These are phyloP conservation scores for Collybiopsis luxurians DNA, from an alignment of 768 basidiomycete genomes.

Conservation along the genomic window DNA sequence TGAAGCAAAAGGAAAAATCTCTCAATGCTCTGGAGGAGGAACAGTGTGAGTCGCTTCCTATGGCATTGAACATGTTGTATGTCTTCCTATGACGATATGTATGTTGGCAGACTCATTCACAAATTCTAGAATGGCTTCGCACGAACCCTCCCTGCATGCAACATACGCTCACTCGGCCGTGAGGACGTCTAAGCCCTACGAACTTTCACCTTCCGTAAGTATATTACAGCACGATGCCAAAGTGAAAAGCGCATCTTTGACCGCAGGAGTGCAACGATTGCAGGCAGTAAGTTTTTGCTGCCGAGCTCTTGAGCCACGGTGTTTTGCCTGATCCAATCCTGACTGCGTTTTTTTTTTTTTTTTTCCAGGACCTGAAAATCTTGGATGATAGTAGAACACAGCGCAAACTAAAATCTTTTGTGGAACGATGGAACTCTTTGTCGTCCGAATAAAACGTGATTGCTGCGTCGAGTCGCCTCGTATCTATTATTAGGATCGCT, in stretches of 20 bases:
- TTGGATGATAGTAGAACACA: constrained; percentile 9
- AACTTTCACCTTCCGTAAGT: constrained; percentile 12
- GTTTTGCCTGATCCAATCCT: not conserved
- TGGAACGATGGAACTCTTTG: constrained; percentile 12
- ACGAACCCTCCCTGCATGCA: constrained; percentile 16
- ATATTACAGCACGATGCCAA: constrained; percentile 17
- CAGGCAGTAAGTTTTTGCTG: constrained; percentile 17
- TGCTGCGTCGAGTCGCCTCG: no score
- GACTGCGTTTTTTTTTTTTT: not conserved
- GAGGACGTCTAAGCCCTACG: constrained; percentile 25
- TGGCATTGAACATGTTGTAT: constrained; percentile 16
- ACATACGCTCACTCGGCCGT: constrained; percentile 23
- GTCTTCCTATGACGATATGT: no score
- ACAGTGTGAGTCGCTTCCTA: constrained; percentile 13
- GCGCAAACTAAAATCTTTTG: constrained; percentile 14
- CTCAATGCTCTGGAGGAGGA: constrained; percentile 14
- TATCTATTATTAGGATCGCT: no score
- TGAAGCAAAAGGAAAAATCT: constrained; percentile 10
- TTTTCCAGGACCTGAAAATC: not conserved
- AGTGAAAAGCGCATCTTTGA: constrained; percentile 15
- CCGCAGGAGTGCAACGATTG: constrained; percentile 12
- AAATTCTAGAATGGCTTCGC: constrained; percentile 11
- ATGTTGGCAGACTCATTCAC: no score
- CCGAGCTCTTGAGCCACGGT: no score
- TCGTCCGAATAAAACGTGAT: no score